phyloP scores from a whole-genome alignment of 495 filamentous ascomycete genomes.

The Lophiotrema nucula region DNA sequence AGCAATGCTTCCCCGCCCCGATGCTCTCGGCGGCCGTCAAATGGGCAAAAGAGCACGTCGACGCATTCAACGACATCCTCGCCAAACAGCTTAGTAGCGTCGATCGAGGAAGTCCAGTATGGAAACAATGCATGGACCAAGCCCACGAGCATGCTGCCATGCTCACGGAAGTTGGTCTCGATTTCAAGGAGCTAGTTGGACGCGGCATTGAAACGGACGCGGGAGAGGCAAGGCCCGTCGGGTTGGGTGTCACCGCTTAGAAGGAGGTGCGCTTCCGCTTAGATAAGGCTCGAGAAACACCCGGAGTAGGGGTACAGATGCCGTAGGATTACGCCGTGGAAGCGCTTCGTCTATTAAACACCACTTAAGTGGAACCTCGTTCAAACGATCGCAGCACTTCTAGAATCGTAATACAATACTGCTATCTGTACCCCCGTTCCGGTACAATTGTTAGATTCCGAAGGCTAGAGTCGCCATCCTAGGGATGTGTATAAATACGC shows the following conservation, averaged over 20 bases:
- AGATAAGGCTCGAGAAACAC: no score
- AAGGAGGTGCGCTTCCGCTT: no score
- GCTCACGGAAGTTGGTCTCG: constrained; percentile 81
- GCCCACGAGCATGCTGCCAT: constrained; percentile 77
- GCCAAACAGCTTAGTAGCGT: constrained; percentile 80
- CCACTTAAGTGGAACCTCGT: no score
- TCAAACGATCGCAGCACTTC: no score
- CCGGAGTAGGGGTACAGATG: no score
- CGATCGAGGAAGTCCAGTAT: constrained; percentile 63
- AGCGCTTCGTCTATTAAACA: no score
- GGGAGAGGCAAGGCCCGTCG: constrained; percentile 8
- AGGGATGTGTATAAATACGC: no score
- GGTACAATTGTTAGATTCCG: no score
- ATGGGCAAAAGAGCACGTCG: constrained; percentile 92
- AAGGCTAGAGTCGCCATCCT: no score
- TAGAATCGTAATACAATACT: no score
- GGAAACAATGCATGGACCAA: constrained; percentile 78
- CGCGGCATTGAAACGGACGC: constrained; percentile 16
- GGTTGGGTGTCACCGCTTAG: constrained; percentile 18
- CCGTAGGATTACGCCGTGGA: no score
- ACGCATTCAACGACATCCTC: constrained; percentile 82
- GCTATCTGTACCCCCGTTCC: no score
- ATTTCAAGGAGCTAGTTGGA: constrained; percentile 74
- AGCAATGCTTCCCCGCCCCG: constrained; percentile 78
- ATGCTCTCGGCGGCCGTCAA: constrained; percentile 91